Percentiles rank a stretch among this genome's conserved stretches.
Conservation (phyloP, 2,329 filamentous ascomycete genomes). For the Colletotrichum spaethianum region DNA sequence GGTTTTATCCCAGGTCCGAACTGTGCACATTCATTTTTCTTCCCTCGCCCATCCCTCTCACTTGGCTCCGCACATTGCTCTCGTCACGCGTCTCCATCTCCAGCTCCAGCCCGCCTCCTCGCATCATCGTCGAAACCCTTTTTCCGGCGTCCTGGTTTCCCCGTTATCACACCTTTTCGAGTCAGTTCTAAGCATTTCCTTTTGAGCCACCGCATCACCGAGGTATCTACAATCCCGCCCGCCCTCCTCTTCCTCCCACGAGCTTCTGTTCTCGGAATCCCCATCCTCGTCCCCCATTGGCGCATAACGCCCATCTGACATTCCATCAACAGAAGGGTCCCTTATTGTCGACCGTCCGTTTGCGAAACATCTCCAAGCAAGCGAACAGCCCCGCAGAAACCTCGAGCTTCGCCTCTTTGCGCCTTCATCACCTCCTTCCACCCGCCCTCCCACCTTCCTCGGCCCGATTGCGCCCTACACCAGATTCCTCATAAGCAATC, state of each 20-base stretch:
- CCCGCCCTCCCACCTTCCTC: slow-evolving; percentile 22
- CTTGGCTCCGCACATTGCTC: slow-evolving; percentile 37
- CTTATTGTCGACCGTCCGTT: slow-evolving; percentile 10
- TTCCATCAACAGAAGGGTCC: slow-evolving; percentile 10
- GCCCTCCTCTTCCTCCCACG: background rate
- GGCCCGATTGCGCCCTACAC: slow-evolving; percentile 34
- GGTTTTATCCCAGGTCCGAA: slow-evolving; percentile 38
- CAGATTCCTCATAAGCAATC: slow-evolving; percentile 44
- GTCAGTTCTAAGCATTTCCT: slow-evolving; percentile 34
- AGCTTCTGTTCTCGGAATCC: slow-evolving; percentile 7
- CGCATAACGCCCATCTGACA: slow-evolving; percentile 32
- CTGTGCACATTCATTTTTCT: slow-evolving; percentile 39
- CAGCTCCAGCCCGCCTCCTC: slow-evolving; percentile 33
- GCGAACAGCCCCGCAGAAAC: slow-evolving; percentile 35
- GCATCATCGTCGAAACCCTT: slow-evolving; percentile 40
- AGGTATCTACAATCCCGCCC: slow-evolving; percentile 29
- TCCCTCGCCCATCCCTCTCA: slow-evolving; percentile 33
- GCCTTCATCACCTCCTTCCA: slow-evolving; percentile 12
- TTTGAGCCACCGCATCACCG: slow-evolving; percentile 22
- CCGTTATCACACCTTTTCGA: slow-evolving; percentile 32
- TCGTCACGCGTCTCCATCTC: slow-evolving; percentile 38
- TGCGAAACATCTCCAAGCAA: slow-evolving; percentile 24
- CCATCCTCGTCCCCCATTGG: slow-evolving; percentile 12
- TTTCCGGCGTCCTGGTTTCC: slow-evolving; percentile 23
- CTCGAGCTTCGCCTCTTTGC: slow-evolving; percentile 30